A percentile compares a stretch with the other conserved stretches of the same genome.
These are phyloP conservation scores for Cronartium ribicola DNA, from an alignment of 1,284 basidiomycete genomes.

Conservation along the genomic window DNA sequence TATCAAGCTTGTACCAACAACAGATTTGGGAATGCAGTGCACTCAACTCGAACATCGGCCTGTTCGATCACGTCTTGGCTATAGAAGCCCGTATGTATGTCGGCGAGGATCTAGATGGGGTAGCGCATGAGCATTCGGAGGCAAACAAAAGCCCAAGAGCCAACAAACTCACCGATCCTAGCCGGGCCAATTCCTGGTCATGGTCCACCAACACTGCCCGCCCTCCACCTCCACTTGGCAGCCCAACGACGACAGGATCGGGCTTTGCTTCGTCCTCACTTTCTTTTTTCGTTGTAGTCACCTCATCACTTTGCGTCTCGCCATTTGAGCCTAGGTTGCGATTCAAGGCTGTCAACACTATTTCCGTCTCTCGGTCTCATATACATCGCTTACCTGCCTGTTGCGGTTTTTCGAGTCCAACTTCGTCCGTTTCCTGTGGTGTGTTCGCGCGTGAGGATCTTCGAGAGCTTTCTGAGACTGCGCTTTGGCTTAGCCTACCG, in stretches of 20 bases:
- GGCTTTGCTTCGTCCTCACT: constrained; percentile 30
- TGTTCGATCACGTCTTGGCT: constrained; percentile 42
- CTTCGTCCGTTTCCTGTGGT: background rate
- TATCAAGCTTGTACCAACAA: constrained; percentile 29
- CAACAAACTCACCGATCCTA: constrained; percentile 61
- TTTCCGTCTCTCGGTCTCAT: too few relatives aligned
- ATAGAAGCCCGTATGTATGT: constrained; percentile 67
- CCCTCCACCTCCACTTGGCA: constrained; percentile 47
- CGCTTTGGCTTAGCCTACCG: too few relatives aligned
- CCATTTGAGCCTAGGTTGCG: too few relatives aligned
- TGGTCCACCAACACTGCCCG: constrained; percentile 80
- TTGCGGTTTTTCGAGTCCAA: background rate
- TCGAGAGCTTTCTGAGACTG: constrained; percentile 5
- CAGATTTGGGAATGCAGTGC: background rate
- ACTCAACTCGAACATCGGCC: constrained; percentile 40
- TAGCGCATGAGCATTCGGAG: constrained; percentile 36
- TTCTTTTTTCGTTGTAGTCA: too few relatives aligned
- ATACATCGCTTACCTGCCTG: too few relatives aligned
- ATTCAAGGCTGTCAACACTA: too few relatives aligned
- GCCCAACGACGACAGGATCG: constrained; percentile 43
- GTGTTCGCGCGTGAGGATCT: constrained; percentile 2
- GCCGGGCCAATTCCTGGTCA: constrained; percentile 74
- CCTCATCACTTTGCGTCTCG: too few relatives aligned
- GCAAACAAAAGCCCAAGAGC: constrained; percentile 12
- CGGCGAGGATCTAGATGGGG: constrained; percentile 62